These are phyloP conservation scores for Globisporangium paroecandrum DNA, from an alignment of 352 stramenopile species.

Conservation along the genomic window DNA sequence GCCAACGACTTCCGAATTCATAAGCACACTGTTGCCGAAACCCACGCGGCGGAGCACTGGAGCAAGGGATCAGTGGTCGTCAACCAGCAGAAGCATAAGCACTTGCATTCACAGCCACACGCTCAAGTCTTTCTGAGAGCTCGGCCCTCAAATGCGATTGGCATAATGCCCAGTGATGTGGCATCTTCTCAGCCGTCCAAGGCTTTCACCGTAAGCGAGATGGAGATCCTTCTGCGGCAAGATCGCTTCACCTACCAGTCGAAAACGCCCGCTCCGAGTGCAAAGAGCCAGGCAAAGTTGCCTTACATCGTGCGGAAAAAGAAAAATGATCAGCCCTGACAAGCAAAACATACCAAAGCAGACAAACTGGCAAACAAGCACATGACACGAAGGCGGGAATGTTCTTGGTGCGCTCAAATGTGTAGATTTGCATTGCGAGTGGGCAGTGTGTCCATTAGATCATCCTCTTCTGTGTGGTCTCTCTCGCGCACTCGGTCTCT, in stretches of 20 bases:
- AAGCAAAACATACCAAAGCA: not conserved
- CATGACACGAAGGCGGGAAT: not conserved
- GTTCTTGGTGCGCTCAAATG: not conserved
- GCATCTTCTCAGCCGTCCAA: slow-evolving; percentile 1
- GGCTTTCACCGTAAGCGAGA: slow-evolving; percentile 10
- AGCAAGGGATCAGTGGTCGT: not conserved
- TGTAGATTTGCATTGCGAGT: slow-evolving; percentile 4
- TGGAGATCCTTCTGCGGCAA: slow-evolving; percentile 14
- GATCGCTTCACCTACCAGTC: not conserved
- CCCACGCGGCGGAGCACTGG: not conserved
- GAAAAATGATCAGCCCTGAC: slow-evolving; percentile 14
- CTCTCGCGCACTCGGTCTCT: not conserved
- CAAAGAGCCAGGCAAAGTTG: slow-evolving; percentile 28
- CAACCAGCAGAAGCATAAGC: slow-evolving; percentile 4
- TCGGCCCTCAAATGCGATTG: not conserved
- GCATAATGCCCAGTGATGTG: not conserved
- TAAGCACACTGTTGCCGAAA: not conserved
- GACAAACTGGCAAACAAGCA: not conserved
- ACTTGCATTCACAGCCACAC: not conserved
- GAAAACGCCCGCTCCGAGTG: not conserved
- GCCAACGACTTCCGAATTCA: not conserved
- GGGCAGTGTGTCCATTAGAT: slow-evolving; percentile 3
- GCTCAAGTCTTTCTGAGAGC: not conserved
- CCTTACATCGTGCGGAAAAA: slow-evolving; percentile 42
- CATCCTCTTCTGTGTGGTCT: not conserved